Percentiles rank a stretch among this genome's conserved stretches.
phyloP scores from a whole-genome alignment of 23 red algal species.

The Gracilaria vermiculophylla region DNA sequence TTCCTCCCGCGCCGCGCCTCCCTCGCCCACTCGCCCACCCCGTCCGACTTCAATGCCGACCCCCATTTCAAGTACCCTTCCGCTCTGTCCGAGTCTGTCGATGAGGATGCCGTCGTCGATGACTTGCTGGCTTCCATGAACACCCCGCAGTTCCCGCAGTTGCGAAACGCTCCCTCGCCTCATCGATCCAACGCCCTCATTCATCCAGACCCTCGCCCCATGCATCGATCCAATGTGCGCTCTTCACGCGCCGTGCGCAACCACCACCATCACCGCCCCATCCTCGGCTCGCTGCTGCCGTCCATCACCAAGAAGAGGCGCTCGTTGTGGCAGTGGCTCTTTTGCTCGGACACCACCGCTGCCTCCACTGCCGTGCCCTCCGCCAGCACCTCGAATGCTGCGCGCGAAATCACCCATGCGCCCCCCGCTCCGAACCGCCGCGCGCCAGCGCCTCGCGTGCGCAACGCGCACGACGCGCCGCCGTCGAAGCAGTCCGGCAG shows the following conservation, averaged over 20 bases:
- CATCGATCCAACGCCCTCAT: not conserved
- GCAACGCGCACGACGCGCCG: not conserved
- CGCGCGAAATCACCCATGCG: not conserved
- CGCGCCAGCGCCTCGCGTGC: not conserved
- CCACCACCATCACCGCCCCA: not conserved
- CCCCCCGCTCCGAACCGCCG: not conserved
- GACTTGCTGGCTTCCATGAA: constrained; percentile 15
- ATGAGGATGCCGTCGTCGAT: constrained; percentile 59
- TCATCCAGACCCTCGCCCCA: not conserved
- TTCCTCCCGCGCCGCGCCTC: not conserved
- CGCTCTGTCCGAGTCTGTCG: constrained; percentile 30
- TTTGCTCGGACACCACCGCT: constrained; percentile 30
- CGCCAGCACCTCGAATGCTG: not conserved
- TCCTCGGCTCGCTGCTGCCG: not conserved
- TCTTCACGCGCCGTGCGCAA: not conserved
- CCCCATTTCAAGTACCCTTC: constrained; percentile 22
- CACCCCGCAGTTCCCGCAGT: constrained; percentile 2
- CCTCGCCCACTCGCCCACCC: not conserved
- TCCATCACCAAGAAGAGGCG: constrained; percentile 39
- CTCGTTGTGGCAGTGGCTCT: constrained; percentile 55
- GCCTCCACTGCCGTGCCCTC: constrained; percentile 23
- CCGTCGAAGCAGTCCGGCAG: not conserved
- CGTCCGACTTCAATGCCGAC: constrained; percentile 1
- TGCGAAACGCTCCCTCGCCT: not conserved
- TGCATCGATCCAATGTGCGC: not conserved